These are phyloP conservation scores for Suillus plorans DNA, from an alignment of 768 basidiomycete species.

Conservation along the genomic window DNA sequence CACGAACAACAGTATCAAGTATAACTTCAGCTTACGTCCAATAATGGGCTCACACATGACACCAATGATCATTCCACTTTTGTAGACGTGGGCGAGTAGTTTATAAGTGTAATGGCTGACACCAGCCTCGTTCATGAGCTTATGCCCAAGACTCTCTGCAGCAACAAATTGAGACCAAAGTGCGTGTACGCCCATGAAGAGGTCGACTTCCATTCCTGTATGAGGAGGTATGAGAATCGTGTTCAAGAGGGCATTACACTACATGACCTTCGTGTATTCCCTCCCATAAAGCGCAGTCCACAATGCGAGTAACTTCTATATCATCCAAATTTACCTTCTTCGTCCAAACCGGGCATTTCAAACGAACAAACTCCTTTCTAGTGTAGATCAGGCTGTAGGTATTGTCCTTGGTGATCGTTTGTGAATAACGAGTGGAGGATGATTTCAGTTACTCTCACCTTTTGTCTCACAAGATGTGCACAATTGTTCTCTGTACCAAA, in stretches of 20 bases:
- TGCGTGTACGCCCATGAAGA: conserved; percentile 28
- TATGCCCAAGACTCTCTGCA: conserved; percentile 28
- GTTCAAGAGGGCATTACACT: not conserved
- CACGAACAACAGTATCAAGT: not conserved
- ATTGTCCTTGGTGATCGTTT: conserved; percentile 9
- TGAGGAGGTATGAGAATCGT: not conserved
- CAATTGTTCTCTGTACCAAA: conserved; percentile 33
- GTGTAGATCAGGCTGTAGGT: conserved; percentile 27
- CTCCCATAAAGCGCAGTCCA: conserved; percentile 23
- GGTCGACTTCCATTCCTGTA: conserved; percentile 27
- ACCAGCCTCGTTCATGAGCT: conserved; percentile 27
- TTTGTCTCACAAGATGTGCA: conserved; percentile 33
- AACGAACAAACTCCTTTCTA: conserved; percentile 20
- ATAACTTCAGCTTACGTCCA: conserved; percentile 22
- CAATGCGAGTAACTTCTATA: conserved; percentile 31
- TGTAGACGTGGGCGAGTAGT: conserved; percentile 28
- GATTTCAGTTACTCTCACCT: conserved; percentile 3
- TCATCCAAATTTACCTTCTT: conserved; percentile 34
- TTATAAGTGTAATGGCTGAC: conserved; percentile 30
- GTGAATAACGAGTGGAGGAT: not conserved
- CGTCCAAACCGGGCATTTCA: conserved; percentile 28
- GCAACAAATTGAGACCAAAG: conserved; percentile 23
- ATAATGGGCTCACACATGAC: conserved; percentile 30
- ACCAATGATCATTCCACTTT: conserved; percentile 29
- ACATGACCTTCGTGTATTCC: conserved; percentile 27